Evolutionary conservation across 2,329 filamentous ascomycete species (phyloP).

Genomic region (Eutypella sp.): DNA sequence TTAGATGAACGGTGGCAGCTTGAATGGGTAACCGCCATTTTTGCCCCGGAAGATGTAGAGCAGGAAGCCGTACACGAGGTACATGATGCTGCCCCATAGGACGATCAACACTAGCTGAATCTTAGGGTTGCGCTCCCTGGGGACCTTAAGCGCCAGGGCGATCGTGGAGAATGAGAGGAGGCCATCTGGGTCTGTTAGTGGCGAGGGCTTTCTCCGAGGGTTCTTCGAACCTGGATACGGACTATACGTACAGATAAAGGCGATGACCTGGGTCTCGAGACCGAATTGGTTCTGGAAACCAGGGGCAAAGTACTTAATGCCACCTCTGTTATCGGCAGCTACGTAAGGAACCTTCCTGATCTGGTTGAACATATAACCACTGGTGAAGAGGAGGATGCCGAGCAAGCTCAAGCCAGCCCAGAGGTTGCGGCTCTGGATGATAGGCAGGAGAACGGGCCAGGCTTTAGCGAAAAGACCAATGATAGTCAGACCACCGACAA

Average conservation of each 20-base stretch:
- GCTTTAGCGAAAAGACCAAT: constrained; percentile 66
- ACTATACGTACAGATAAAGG: constrained; percentile 74
- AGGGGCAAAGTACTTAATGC: constrained; percentile 81
- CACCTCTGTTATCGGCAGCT: constrained; percentile 74
- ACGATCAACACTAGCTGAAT: constrained; percentile 78
- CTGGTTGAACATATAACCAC: constrained; percentile 99
- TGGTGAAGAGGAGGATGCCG: constrained; percentile 85
- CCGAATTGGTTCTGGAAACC: constrained; percentile 94
- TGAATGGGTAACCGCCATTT: constrained; percentile 93
- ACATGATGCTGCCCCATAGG: constrained; percentile 70
- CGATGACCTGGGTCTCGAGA: constrained; percentile 91
- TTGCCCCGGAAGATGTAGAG: constrained; percentile 91
- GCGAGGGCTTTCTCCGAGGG: background rate
- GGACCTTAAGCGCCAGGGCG: constrained; percentile 84
- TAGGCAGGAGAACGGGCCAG: constrained; percentile 72
- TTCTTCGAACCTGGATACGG: constrained; percentile 4
- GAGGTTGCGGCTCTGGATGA: constrained; percentile 84
- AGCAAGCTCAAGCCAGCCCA: constrained; percentile 92
- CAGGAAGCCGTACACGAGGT: constrained; percentile 87
- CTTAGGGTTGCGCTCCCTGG: constrained; percentile 73
- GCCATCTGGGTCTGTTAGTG: constrained; percentile 40
- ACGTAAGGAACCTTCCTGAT: constrained; percentile 96
- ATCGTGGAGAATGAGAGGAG: constrained; percentile 86
- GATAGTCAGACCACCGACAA: constrained; percentile 64
- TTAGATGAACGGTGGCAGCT: constrained; percentile 79